phyloP scores from a whole-genome alignment of 164 flowering plant genomes.

The Protea cynaroides region DNA sequence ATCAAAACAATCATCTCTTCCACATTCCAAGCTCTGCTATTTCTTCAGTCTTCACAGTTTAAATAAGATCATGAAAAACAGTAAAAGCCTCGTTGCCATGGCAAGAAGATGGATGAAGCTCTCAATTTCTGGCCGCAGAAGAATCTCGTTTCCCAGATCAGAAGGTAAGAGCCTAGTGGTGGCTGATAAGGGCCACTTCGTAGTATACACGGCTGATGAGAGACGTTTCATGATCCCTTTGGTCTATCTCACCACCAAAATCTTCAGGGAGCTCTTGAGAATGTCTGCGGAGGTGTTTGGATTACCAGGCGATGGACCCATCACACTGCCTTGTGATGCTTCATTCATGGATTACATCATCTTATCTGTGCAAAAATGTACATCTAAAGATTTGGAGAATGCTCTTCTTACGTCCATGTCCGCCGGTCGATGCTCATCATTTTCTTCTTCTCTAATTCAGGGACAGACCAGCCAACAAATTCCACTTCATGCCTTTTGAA shows the following conservation, averaged over 20 bases:
- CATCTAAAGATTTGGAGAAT: constrained; percentile 12
- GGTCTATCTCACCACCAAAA: background rate
- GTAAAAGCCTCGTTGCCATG: background rate
- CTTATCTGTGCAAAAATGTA: constrained; percentile 8
- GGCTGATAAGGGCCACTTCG: constrained; percentile 14
- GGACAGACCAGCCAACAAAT: background rate
- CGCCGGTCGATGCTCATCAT: constrained; percentile 1
- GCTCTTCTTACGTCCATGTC: constrained; percentile 10
- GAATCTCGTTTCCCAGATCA: too few species aligned
- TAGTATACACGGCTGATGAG: constrained; percentile 11
- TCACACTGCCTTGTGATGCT: constrained; percentile 21
- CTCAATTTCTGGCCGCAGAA: background rate
- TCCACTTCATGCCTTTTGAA: background rate
- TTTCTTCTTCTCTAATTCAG: background rate
- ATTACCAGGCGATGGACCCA: constrained; percentile 16
- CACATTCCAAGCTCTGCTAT: too few species aligned
- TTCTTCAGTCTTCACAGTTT: too few species aligned
- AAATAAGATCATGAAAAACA: background rate
- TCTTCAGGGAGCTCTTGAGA: constrained; percentile 25
- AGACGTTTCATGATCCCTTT: constrained; percentile 18
- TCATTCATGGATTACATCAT: constrained; percentile 17
- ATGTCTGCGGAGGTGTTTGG: constrained; percentile 31
- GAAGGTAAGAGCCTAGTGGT: too few species aligned
- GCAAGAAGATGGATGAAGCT: background rate
- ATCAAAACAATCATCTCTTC: too few species aligned